Percentiles rank a stretch among this genome's conserved stretches.
Evolutionary conservation across 768 basidiomycete genomes (phyloP).

Genomic region (Agaricus sinodeliciosus): DNA sequence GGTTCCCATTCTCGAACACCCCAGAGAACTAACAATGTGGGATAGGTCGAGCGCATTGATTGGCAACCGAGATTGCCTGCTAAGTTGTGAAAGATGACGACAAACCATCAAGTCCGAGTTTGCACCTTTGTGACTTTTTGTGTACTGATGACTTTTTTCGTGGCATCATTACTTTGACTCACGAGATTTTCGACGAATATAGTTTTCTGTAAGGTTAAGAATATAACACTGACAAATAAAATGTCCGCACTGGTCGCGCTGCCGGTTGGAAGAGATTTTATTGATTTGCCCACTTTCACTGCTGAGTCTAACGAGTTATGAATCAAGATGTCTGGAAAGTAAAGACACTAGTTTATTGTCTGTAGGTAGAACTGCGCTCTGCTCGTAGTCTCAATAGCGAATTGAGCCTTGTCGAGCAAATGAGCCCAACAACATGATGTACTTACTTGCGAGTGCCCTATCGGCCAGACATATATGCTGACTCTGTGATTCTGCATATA

Average conservation of each 20-base stretch:
- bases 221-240: slow-evolving; percentile 34
- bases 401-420: too few relatives aligned
- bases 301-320: slow-evolving; percentile 31
- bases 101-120: neutral
- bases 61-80: slow-evolving; percentile 46
- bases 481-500: too few relatives aligned
- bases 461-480: too few relatives aligned
- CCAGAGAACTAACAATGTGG: neutral
- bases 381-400: slow-evolving; percentile 28
- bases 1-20: slow-evolving; percentile 12
- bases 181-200: neutral
- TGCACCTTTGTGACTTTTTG: neutral
- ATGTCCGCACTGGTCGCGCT: slow-evolving; percentile 29
- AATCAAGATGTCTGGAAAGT: slow-evolving; percentile 54
- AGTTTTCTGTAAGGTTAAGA: slow-evolving; percentile 19
- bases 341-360: slow-evolving; percentile 67
- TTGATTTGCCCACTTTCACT: slow-evolving; percentile 66
- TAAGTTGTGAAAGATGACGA: slow-evolving; percentile 23
- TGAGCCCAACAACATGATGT: too few relatives aligned
- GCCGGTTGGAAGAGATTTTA: slow-evolving; percentile 45
- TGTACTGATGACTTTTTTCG: neutral
- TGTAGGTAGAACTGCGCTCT: slow-evolving; percentile 54
- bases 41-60: slow-evolving; percentile 48
- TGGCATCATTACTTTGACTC: neutral
- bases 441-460: too few relatives aligned